Conservation (phyloP, 805 yeast species). For the Candida incommunis region DNA sequence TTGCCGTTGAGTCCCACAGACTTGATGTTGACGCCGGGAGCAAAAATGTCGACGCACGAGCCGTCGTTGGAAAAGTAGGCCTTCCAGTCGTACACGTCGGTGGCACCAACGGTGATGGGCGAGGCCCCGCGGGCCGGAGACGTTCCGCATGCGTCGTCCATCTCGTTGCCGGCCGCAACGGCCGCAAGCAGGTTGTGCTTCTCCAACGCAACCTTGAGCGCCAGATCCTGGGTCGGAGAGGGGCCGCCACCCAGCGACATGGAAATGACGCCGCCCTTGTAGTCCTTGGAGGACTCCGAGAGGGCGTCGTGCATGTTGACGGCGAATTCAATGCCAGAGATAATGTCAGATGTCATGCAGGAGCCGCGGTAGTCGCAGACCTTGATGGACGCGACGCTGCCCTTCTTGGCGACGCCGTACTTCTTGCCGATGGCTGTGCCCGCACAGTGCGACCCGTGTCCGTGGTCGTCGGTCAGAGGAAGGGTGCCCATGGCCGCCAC, state of each 20-base stretch:
- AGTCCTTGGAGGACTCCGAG: constrained; percentile 26
- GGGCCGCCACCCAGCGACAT: constrained; percentile 82
- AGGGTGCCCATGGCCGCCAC: constrained; percentile 35
- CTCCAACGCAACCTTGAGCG: constrained; percentile 73
- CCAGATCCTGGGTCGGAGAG: constrained; percentile 73
- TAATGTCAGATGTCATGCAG: constrained; percentile 43
- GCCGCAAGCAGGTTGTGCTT: constrained; percentile 82
- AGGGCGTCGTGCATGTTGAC: constrained; percentile 47
- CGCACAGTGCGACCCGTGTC: constrained; percentile 50
- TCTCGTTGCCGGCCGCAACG: constrained; percentile 94
- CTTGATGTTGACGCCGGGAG: constrained; percentile 84
- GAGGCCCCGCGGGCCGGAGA: constrained; percentile 63
- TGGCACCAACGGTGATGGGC: constrained; percentile 88
- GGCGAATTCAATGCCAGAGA: constrained; percentile 46
- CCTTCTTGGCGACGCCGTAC: constrained; percentile 46
- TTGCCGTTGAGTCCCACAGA: constrained; percentile 29
- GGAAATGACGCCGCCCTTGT: constrained; percentile 47
- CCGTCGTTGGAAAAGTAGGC: constrained; percentile 96
- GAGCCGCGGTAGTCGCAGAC: constrained; percentile 43
- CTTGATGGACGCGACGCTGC: constrained; percentile 43
- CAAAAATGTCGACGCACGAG: constrained; percentile 89
- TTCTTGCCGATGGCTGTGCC: constrained; percentile 40
- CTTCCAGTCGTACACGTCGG: constrained; percentile 75
- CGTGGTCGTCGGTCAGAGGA: constrained; percentile 39
- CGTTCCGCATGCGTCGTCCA: constrained; percentile 80